Evolutionary conservation across 176 grass and related monocot species (phyloP).

Genomic region (Eleusine coracana): DNA sequence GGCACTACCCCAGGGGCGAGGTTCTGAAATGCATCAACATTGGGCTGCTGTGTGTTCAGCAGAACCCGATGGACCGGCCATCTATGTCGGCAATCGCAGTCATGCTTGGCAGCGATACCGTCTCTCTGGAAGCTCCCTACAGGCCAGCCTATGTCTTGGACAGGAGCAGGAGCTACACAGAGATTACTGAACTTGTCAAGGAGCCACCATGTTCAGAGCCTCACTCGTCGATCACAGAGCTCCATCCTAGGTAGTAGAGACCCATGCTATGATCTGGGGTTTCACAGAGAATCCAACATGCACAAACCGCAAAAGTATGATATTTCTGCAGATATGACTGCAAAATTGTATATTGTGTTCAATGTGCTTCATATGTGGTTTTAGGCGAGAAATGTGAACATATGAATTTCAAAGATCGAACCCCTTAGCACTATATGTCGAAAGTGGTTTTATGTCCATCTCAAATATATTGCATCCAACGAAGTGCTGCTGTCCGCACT

Average conservation of each 20-base stretch:
- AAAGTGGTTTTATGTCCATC: no score
- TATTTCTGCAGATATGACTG: no score
- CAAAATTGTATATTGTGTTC: no score
- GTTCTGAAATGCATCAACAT: constrained; percentile 48
- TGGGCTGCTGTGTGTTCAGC: constrained; percentile 51
- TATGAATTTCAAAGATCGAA: no score
- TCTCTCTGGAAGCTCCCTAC: constrained; percentile 23
- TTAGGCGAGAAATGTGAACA: no score
- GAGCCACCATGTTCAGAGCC: background rate
- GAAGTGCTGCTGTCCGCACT: no score
- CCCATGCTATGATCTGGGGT: no score
- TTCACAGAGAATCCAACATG: no score
- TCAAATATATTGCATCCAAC: no score
- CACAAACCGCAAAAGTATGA: no score
- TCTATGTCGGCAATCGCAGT: constrained; percentile 34
- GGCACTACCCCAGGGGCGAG: constrained; percentile 18
- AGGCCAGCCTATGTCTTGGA: constrained; percentile 4
- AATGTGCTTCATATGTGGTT: no score
- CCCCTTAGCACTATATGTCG: no score
- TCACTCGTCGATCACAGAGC: background rate
- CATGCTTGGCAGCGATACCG: constrained; percentile 31
- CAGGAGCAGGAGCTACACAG: background rate
- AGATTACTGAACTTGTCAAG: background rate
- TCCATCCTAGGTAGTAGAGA: background rate
- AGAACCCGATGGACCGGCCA: constrained; percentile 36